Conservation (phyloP, 345 rosid species). For the Laguncularia racemosa region DNA sequence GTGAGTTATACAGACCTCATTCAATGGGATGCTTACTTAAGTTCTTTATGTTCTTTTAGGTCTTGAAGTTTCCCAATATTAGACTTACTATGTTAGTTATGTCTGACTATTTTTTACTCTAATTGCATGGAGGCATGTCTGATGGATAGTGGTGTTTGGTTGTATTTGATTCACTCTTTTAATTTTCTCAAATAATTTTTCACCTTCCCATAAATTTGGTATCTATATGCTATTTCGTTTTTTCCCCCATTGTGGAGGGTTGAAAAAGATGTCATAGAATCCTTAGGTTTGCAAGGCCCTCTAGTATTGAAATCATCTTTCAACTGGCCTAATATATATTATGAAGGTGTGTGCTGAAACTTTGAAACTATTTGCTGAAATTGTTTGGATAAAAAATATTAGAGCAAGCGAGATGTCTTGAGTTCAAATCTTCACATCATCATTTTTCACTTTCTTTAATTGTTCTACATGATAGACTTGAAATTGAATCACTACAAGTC, state of each 20-base stretch:
- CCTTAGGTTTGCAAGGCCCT: conserved; percentile 69
- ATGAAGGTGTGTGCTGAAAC: conserved; percentile 60
- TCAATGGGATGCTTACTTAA: not conserved
- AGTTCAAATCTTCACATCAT: too few relatives aligned
- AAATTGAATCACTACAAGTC: too few relatives aligned
- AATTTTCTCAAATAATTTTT: not conserved
- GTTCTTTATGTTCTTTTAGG: too few relatives aligned
- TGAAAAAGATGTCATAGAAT: conserved; percentile 77
- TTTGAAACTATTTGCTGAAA: conserved; percentile 6
- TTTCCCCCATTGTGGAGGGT: conserved; percentile 46
- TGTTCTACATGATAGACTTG: too few relatives aligned
- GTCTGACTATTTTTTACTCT: too few relatives aligned
- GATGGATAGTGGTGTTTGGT: too few relatives aligned
- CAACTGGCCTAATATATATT: conserved; percentile 85
- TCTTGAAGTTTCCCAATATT: not conserved
- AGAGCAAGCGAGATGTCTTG: too few relatives aligned
- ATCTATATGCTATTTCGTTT: not conserved
- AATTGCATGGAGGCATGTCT: too few relatives aligned
- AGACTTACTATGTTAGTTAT: too few relatives aligned
- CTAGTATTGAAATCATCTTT: conserved; percentile 84
- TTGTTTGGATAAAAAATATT: not conserved
- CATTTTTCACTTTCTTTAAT: too few relatives aligned
- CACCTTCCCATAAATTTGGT: not conserved
- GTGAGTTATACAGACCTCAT: conserved; percentile 33
- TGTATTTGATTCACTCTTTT: too few relatives aligned